phyloP scores from a whole-genome alignment of 208 protist genomes.

The Herpetomonas samuelpessoai region DNA sequence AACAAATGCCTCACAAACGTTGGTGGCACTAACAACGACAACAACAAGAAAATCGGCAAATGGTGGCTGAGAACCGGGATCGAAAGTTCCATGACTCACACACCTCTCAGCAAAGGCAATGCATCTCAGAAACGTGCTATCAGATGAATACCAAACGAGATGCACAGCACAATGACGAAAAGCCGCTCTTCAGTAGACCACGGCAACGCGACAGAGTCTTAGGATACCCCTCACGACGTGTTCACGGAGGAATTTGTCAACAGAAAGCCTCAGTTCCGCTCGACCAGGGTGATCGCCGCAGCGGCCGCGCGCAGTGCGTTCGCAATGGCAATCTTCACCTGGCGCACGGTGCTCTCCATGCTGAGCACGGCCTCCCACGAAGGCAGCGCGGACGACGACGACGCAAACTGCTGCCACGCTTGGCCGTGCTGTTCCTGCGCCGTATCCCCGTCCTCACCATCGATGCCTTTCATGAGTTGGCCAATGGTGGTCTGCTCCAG shows the following conservation, averaged over 20 bases:
- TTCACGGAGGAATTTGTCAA: background rate
- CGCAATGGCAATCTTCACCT: conserved; percentile 74
- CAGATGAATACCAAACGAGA: too few relatives aligned
- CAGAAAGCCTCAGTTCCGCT: background rate
- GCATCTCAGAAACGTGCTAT: too few relatives aligned
- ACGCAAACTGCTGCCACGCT: conserved; percentile 8
- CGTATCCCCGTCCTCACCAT: background rate
- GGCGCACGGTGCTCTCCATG: conserved; percentile 64
- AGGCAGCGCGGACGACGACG: conserved; percentile 2
- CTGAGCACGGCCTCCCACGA: conserved; percentile 40
- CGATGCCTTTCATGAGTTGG: conserved; percentile 6
- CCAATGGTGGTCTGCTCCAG: conserved; percentile 4
- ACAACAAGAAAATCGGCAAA: too few relatives aligned
- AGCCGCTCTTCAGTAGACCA: too few relatives aligned
- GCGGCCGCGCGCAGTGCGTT: conserved; percentile 63
- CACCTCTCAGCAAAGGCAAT: too few relatives aligned
- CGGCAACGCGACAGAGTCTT: too few relatives aligned
- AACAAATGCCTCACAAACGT: too few relatives aligned
- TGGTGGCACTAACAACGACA: too few relatives aligned
- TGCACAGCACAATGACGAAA: too few relatives aligned
- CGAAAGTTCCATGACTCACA: too few relatives aligned
- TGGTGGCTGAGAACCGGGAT: too few relatives aligned
- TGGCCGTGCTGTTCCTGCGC: background rate
- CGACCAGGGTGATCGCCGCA: conserved; percentile 11
- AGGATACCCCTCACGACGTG: background rate